Evolutionary conservation across 2,329 filamentous ascomycete species (phyloP), one percentile per base, ranked within the genome.

Genomic region (Ceratocystis eucalypticola): DNA sequence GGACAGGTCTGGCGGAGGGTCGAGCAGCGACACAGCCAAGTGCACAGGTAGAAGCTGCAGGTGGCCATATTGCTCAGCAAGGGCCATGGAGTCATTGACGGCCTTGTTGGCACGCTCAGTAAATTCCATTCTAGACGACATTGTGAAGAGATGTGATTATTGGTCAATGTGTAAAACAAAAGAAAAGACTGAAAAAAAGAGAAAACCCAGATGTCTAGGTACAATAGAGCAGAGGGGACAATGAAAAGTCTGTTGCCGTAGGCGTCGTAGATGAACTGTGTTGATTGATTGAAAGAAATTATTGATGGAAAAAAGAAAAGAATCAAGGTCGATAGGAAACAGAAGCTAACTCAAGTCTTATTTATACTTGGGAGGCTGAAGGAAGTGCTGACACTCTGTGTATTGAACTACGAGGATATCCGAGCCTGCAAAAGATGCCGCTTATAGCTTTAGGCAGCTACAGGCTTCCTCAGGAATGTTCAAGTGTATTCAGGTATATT

Each of bases 41-140:
- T 99, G 94, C 68, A 97, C 77, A 17, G 94, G 94, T 65, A 92
- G 82, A 69, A 97, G 85, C 76, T 99, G 93, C 50, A 91, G 87
- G 78, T 99, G 94, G 48, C 85, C 85, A 75, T 97, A 96, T 78
- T 94, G 88, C 76, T 91, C 86, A 71, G 93, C 91, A 72, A 97
- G 82, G 68, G 84, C 81, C 81, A 94, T 92, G 75, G 92, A 89
- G 75, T 96, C 91, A 72, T 89, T 85, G 74, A 99, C 82, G 72
- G 93, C 89, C 79, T 93, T 90, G 74, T 92, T 89, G 70, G 90
- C 94, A 77, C 89, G 82, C 77, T 97, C 93, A 70, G 94, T 99
- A 75, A 96, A 96, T 75, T 95, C 88, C 86, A 92, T 90, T 72
- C 86, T 84, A 64, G 86, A 83, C 76, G 82, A 84, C 88, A 91